Conservation (phyloP, 805 yeast genomes). For the Millerozyma miso region DNA sequence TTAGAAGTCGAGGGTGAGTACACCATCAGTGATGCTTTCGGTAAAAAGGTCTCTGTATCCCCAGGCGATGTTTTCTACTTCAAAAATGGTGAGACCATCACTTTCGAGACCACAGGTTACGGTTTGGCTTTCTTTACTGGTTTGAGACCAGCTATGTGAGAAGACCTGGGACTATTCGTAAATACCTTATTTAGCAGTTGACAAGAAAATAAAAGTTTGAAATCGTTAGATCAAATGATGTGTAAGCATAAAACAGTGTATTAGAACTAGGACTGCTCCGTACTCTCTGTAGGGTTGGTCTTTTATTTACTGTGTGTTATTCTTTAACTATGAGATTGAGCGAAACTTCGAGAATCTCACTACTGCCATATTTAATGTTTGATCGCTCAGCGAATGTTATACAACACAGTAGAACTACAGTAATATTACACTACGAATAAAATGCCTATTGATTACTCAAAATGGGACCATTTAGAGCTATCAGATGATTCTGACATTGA, state of each 20-base stretch:
- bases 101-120: constrained; percentile 56
- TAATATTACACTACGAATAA: too few species aligned
- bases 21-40: constrained; percentile 59
- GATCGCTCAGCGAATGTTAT: too few species aligned
- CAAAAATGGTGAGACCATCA: constrained; percentile 64
- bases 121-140: constrained; percentile 63
- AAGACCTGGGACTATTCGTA: too few species aligned
- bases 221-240: too few species aligned
- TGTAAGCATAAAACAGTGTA: too few species aligned
- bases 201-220: too few species aligned
- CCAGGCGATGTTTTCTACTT: constrained; percentile 70
- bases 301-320: too few species aligned
- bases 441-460: constrained; percentile 91
- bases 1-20: constrained; percentile 66
- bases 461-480: constrained; percentile 95
- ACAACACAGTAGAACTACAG: too few species aligned
- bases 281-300: too few species aligned
- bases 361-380: background rate
- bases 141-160: constrained; percentile 52
- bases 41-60: constrained; percentile 49
- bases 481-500: constrained; percentile 97
- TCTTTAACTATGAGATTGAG: background rate
- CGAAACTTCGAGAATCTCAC: background rate
- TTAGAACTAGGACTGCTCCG: too few species aligned
- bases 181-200: too few species aligned